Conservation (phyloP, 2,329 filamentous ascomycete species). For the Penicillium sp. region DNA sequence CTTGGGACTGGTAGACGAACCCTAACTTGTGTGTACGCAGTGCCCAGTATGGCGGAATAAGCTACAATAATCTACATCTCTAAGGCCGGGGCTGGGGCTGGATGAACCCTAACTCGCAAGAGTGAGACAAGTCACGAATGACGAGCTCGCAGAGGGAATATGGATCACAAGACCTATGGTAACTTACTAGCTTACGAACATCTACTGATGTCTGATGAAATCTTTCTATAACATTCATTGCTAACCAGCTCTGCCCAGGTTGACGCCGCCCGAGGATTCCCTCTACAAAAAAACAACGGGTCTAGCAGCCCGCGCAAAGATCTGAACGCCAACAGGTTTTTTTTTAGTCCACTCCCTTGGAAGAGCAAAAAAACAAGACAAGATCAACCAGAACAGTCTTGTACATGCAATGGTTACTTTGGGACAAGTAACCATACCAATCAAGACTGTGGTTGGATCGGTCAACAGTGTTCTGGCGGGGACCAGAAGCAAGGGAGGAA, state of each 20-base stretch:
- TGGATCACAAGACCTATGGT: not conserved
- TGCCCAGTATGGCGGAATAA: no score
- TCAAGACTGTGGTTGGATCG: not conserved
- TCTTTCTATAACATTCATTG: constrained; percentile 17
- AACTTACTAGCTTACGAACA: not conserved
- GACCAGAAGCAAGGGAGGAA: constrained; percentile 24
- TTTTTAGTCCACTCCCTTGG: constrained; percentile 12
- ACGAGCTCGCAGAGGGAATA: not conserved
- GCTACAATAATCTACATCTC: not conserved
- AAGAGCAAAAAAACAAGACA: constrained; percentile 7
- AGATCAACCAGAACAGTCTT: constrained; percentile 3
- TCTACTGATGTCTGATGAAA: not conserved
- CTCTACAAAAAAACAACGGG: constrained; percentile 14
- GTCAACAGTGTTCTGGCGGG: constrained; percentile 12
- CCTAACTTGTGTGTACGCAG: no score
- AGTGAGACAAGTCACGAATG: not conserved
- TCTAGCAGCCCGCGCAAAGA: constrained; percentile 16
- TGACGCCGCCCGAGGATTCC: constrained; percentile 24
- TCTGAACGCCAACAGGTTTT: constrained; percentile 19
- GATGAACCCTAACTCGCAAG: not conserved
- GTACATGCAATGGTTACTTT: constrained; percentile 19
- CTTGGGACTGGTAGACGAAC: no score
- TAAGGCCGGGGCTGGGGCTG: not conserved
- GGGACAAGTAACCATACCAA: not conserved
- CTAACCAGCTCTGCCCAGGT: constrained; percentile 19